Evolutionary conservation across 1,284 basidiomycete genomes (phyloP).

Genomic region (Cutaneotrichosporon spelunceum): DNA sequence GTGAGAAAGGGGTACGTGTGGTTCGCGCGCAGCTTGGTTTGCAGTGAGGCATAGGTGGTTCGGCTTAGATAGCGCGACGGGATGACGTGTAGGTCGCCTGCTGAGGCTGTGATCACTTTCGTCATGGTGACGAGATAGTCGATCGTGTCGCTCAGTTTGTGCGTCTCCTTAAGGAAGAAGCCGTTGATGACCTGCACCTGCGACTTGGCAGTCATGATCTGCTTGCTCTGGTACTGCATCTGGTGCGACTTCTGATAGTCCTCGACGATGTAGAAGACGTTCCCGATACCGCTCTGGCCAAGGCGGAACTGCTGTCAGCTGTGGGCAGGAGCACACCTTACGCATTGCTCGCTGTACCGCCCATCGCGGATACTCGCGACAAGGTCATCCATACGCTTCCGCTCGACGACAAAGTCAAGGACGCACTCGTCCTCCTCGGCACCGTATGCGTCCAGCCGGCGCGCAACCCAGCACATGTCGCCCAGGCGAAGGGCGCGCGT

Average conservation of each 20-base stretch:
- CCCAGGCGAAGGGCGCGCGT: slow-evolving; percentile 56
- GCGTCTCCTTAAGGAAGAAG: slow-evolving; percentile 58
- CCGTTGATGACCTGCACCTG: slow-evolving; percentile 58
- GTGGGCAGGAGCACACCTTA: slow-evolving; percentile 29
- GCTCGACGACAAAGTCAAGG: slow-evolving; percentile 58
- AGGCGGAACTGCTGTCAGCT: slow-evolving; percentile 53
- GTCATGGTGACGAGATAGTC: slow-evolving; percentile 56
- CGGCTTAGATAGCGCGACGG: slow-evolving; percentile 50
- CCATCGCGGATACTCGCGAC: slow-evolving; percentile 56
- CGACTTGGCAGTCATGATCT: slow-evolving; percentile 53
- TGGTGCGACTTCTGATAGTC: slow-evolving; percentile 52
- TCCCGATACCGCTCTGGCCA: slow-evolving; percentile 53
- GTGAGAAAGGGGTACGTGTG: slow-evolving; percentile 50
- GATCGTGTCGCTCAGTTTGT: slow-evolving; percentile 55
- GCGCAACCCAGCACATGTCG: slow-evolving; percentile 60
- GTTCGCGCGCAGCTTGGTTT: slow-evolving; percentile 44
- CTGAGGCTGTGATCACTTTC: slow-evolving; percentile 49
- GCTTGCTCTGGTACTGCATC: slow-evolving; percentile 40
- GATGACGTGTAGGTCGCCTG: slow-evolving; percentile 51
- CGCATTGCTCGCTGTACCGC: slow-evolving; percentile 59
- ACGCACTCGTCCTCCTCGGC: slow-evolving; percentile 54
- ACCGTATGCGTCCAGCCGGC: slow-evolving; percentile 41
- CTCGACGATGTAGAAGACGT: slow-evolving; percentile 59
- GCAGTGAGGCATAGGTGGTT: slow-evolving; percentile 37
- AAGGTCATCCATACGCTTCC: slow-evolving; percentile 59